Percentiles rank a stretch among this genome's conserved stretches.
Conservation (phyloP, 306 rosid species). For the Biancaea sappan region DNA sequence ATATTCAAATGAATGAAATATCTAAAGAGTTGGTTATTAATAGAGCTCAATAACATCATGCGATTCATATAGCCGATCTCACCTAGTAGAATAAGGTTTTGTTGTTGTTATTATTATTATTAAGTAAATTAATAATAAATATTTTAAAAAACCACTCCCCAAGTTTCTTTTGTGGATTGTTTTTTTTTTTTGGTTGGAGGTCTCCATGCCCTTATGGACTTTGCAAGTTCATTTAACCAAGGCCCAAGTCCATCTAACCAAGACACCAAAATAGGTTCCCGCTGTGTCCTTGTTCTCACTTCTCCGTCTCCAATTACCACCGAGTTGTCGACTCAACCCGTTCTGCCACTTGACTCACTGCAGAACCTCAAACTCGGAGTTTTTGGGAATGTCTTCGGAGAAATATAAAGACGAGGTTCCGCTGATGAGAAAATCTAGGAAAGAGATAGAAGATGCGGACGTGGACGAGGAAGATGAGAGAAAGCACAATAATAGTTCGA, state of each 20-base stretch:
- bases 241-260: not conserved
- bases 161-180: not conserved
- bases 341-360: slow-evolving; percentile 18
- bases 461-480: slow-evolving; percentile 42
- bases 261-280: too few species aligned
- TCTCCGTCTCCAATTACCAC: too few species aligned
- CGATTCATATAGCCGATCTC: too few species aligned
- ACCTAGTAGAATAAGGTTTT: too few species aligned
- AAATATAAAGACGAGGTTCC: slow-evolving; percentile 44
- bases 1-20: too few species aligned
- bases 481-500: slow-evolving; percentile 38
- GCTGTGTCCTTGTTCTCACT: too few species aligned
- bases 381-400: slow-evolving; percentile 48
- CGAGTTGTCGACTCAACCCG: slow-evolving; percentile 26
- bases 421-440: slow-evolving; percentile 35
- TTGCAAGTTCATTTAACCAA: not conserved
- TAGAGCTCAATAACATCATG: too few species aligned
- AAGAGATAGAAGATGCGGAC: slow-evolving; percentile 38
- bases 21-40: too few species aligned
- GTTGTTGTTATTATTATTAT: too few species aligned
- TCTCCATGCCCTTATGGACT: not conserved
- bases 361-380: slow-evolving; percentile 12
- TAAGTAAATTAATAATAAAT: too few species aligned
- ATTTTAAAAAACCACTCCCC: too few species aligned
- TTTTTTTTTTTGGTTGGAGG: not conserved